These are phyloP conservation scores for Syncephalis plumigaleata DNA, from an alignment of 371 early-diverging fungal species.

Conservation along the genomic window DNA sequence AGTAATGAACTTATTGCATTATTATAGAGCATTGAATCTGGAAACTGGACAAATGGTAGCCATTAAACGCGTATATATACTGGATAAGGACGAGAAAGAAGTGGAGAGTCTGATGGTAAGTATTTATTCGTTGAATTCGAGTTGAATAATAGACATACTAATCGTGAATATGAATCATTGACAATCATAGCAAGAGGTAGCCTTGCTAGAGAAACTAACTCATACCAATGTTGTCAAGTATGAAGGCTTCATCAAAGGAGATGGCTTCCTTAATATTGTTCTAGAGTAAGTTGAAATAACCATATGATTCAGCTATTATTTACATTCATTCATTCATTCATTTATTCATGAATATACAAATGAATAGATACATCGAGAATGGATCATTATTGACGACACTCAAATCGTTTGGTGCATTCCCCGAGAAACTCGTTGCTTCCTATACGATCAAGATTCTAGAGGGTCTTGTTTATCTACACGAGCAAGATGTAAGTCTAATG, in stretches of 20 bases:
- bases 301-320: too few relatives aligned
- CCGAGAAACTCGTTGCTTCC: constrained; percentile 60
- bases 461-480: constrained; percentile 67
- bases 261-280: constrained; percentile 45
- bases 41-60: constrained; percentile 58
- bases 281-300: constrained; percentile 33
- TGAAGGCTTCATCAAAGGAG: constrained; percentile 43
- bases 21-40: constrained; percentile 33
- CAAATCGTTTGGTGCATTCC: constrained; percentile 66
- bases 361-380: constrained; percentile 54
- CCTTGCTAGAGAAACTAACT: constrained; percentile 38
- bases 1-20: neutral
- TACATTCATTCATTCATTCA: neutral
- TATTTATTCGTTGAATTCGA: neutral
- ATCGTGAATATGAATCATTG: too few relatives aligned
- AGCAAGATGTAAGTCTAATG: constrained; percentile 54
- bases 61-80: constrained; percentile 44
- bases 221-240: constrained; percentile 72
- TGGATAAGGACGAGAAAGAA: constrained; percentile 22
- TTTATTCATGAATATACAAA: neutral
- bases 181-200: constrained; percentile 52
- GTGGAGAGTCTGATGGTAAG: constrained; percentile 32
- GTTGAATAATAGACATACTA: constrained; percentile 1
- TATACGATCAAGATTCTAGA: constrained; percentile 67
- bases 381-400: constrained; percentile 68